These are phyloP conservation scores for Cyberlindnera amylophila DNA, from an alignment of 805 yeast genomes.

Conservation along the genomic window DNA sequence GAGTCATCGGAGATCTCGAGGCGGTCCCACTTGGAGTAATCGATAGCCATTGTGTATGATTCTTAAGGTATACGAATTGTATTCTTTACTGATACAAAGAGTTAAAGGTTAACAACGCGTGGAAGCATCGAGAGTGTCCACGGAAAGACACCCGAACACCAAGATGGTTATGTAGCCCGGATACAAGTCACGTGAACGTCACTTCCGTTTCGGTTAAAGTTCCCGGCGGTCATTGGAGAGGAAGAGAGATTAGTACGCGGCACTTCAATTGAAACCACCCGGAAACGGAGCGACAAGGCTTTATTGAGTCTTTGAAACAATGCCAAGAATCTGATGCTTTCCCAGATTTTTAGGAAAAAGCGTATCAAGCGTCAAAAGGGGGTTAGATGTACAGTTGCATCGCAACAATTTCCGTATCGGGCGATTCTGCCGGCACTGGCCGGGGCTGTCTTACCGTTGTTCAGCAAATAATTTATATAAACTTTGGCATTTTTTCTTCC, in stretches of 20 bases:
- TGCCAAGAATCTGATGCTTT: too few relatives aligned
- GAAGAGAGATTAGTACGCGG: background rate
- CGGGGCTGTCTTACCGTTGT: too few relatives aligned
- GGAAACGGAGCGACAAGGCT: too few relatives aligned
- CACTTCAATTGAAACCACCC: too few relatives aligned
- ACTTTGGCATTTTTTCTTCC: too few relatives aligned
- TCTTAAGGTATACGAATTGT: background rate
- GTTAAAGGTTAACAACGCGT: background rate
- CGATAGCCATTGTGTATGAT: constrained; percentile 64
- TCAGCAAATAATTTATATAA: too few relatives aligned
- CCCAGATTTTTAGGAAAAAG: too few relatives aligned
- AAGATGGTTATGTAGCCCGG: background rate
- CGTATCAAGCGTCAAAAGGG: too few relatives aligned
- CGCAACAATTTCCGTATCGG: background rate
- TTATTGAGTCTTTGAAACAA: too few relatives aligned
- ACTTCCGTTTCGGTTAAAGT: too few relatives aligned
- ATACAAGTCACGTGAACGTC: too few relatives aligned
- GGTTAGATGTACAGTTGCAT: background rate
- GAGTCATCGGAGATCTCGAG: constrained; percentile 95
- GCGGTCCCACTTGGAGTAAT: constrained; percentile 97
- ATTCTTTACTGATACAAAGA: background rate
- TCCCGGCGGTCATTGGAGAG: background rate
- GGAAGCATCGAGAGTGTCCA: background rate
- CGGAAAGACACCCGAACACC: constrained; percentile 1
- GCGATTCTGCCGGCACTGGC: background rate